A percentile compares a stretch with the other conserved stretches of the same genome.
Evolutionary conservation across 2,329 filamentous ascomycete species (phyloP).

Genomic region (Aspergillus neoniger): DNA sequence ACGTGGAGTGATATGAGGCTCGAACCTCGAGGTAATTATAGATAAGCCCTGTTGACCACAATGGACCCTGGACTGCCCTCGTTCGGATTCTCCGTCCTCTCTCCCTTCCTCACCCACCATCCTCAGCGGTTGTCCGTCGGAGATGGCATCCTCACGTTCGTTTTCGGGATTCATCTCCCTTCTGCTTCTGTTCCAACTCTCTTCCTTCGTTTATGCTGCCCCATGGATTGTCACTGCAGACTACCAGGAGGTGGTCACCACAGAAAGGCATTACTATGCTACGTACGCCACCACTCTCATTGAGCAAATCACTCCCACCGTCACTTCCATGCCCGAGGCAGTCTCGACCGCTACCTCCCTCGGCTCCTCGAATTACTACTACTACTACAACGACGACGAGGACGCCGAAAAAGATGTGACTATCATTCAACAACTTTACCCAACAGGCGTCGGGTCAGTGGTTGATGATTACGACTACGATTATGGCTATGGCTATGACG

Average conservation of each 20-base stretch:
- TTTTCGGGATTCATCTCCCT: conserved; percentile 22
- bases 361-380: conserved; percentile 2
- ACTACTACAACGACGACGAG: conserved; percentile 5
- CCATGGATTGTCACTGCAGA: conserved; percentile 36
- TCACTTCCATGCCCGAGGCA: conserved; percentile 25
- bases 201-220: conserved; percentile 24
- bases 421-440: conserved; percentile 31
- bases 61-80: not conserved
- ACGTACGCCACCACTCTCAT: conserved; percentile 18
- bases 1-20: not conserved
- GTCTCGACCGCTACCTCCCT: conserved; percentile 29
- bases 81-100: not conserved
- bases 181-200: conserved; percentile 20
- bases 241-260: conserved; percentile 24
- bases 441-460: conserved; percentile 25
- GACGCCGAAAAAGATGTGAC: conserved; percentile 20
- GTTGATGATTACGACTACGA: conserved; percentile 1
- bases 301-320: conserved; percentile 26
- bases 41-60: not conserved
- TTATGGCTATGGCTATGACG: not conserved
- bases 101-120: not conserved
- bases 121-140: not conserved
- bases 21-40: not conserved
- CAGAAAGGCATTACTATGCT: conserved; percentile 13
- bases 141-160: conserved; percentile 29